Percentiles rank a stretch among this genome's conserved stretches.
Conservation (phyloP, 208 protist species). For the Crithidia expoeki region DNA sequence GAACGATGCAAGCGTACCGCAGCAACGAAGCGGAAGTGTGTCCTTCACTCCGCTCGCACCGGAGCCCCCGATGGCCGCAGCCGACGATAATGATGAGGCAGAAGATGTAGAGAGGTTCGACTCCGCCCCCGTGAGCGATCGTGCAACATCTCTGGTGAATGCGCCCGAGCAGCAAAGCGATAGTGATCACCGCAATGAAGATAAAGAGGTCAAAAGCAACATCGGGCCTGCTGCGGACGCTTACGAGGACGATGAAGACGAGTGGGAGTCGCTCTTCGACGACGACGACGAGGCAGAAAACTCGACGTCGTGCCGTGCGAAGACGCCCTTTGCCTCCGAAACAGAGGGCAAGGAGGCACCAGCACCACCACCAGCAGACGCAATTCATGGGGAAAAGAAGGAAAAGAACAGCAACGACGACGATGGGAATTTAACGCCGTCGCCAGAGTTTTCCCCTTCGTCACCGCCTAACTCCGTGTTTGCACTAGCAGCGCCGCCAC, state of each 20-base stretch:
- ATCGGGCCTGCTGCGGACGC: background rate
- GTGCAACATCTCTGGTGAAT: too few species aligned
- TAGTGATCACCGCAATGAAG: too few species aligned
- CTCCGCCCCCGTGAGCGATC: too few species aligned
- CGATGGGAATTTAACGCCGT: conserved; percentile 14
- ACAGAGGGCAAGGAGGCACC: background rate
- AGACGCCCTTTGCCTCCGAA: background rate
- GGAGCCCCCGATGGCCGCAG: too few species aligned
- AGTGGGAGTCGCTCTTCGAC: conserved; percentile 18
- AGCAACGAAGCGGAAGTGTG: background rate
- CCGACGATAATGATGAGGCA: background rate
- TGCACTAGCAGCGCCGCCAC: background rate
- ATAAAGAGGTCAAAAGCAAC: background rate
- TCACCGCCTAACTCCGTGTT: conserved; percentile 15
- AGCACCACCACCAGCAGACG: background rate
- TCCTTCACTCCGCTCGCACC: too few species aligned
- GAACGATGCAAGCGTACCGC: background rate
- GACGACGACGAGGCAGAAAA: conserved; percentile 4
- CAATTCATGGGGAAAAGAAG: background rate
- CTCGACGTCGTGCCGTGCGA: background rate
- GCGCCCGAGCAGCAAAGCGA: background rate
- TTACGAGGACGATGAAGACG: conserved; percentile 16
- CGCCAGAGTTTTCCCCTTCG: background rate
- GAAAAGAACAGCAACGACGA: background rate
- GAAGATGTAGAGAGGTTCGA: background rate